Evolutionary conservation across 2,329 filamentous ascomycete genomes (phyloP).

Genomic region (Paramyrothecium roridum): DNA sequence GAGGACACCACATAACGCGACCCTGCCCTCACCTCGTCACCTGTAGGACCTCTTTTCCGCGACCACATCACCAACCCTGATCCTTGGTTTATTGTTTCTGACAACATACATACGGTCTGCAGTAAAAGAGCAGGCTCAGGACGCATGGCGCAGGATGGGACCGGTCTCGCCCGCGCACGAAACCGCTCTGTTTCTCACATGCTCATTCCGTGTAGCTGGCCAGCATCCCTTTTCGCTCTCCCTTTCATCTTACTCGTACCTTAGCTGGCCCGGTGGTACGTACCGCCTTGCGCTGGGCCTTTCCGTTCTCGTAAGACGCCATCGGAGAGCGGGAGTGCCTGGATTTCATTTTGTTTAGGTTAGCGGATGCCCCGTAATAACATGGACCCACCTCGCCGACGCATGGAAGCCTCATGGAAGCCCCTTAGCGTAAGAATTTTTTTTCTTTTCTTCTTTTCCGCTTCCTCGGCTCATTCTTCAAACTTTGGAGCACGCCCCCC

Average conservation of each 20-base stretch:
- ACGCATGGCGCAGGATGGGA: too few species aligned
- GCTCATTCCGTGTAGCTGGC: too few species aligned
- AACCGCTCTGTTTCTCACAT: too few species aligned
- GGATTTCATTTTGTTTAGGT: background rate
- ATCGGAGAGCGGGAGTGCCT: background rate
- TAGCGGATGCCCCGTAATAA: background rate
- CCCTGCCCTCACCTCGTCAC: too few species aligned
- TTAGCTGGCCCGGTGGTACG: background rate
- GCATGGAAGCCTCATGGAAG: slow-evolving; percentile 18
- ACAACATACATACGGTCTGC: too few species aligned
- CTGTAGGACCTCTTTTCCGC: too few species aligned
- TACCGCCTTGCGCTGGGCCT: background rate
- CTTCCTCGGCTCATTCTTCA: background rate
- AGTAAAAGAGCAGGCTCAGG: too few species aligned
- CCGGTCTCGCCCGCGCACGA: too few species aligned
- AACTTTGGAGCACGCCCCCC: background rate
- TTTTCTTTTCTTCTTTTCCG: background rate
- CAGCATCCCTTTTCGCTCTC: background rate
- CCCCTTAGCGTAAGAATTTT: slow-evolving; percentile 3
- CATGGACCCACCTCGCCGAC: slow-evolving; percentile 1
- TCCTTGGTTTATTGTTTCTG: too few species aligned
- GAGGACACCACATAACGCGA: background rate
- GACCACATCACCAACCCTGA: too few species aligned
- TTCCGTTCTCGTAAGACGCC: background rate
- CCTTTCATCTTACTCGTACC: background rate